Base-by-base conservation (phyloP, 768 basidiomycete genomes). In the Guyanaporus albipodus region DNA sequence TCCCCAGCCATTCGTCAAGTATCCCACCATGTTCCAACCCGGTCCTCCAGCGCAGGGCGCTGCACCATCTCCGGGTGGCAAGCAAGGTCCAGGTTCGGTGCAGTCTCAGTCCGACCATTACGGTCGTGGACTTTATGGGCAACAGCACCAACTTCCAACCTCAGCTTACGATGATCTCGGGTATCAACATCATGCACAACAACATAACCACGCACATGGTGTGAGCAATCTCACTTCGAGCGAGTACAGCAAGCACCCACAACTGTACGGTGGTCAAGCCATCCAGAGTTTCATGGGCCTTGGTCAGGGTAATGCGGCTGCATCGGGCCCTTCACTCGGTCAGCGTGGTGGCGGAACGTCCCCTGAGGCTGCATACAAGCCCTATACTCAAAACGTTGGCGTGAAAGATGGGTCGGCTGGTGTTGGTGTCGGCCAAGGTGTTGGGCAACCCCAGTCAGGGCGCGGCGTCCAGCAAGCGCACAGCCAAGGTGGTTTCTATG, bases 241-340 rank as follows among this genome's bases (percentile, higher is more conserved):
- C 58, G 73, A 75, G 29, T 75, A 76, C 50, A 62, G 66, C 59
- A 76, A 76, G 55, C 74, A 70, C 50, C 69, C 68, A 42, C 67
- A 66, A 32, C 47, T 75, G 44, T 77, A 76, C 54, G 73, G 72
- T 23, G 75, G 74, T 26, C 78, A 79, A 42, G 75, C 76, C 22
- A 82, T 82, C 66, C 85, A 85, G 60, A 79, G 80, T 37, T 85
- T 86, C 60, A 83, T 85, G 76, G 80, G 82, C 17, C 75, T 83
- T 14, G 74, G 80, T 45, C 73, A 77, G 46, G 60, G 66, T 18
- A 63, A 63, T 6, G 52, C 64, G 6, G 57, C 74, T 0, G 62
- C 74, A 18, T 70, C 74, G 29, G 82, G 76, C 4, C 76, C 77
- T 10, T 70, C 70, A 22, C 63, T 73, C 27, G 67, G 68, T 19